Percentiles rank a stretch among this genome's conserved stretches.
These are phyloP conservation scores for Phyllosticta citriasiana DNA, from an alignment of 2,329 filamentous ascomycete species.

Conservation along the genomic window DNA sequence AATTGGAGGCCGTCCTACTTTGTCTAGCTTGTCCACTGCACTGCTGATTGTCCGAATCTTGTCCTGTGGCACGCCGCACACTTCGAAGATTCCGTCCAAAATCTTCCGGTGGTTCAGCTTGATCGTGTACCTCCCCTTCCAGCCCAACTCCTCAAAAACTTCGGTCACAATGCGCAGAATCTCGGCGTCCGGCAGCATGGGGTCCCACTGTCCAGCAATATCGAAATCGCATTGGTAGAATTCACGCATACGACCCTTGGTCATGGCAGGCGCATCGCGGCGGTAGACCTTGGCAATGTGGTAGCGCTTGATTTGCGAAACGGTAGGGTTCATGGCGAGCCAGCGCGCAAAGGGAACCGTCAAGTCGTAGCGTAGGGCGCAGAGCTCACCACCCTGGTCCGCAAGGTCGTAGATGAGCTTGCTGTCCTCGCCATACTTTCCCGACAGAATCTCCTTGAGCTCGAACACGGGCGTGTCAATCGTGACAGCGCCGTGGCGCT, in stretches of 20 bases:
- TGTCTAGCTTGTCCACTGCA: constrained; percentile 93
- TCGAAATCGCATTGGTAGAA: constrained; percentile 98
- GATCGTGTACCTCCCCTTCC: constrained; percentile 67
- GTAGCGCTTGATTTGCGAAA: constrained; percentile 83
- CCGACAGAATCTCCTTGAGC: constrained; percentile 73
- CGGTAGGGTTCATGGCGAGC: constrained; percentile 79
- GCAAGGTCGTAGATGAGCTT: constrained; percentile 86
- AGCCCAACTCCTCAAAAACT: constrained; percentile 72
- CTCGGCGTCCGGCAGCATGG: constrained; percentile 89
- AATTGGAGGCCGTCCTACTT: constrained; percentile 38
- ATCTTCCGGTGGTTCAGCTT: constrained; percentile 95
- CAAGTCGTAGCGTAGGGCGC: constrained; percentile 75
- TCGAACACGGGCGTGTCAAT: constrained; percentile 81
- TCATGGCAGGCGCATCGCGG: constrained; percentile 73
- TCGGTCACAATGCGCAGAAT: constrained; percentile 76
- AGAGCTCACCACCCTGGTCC: constrained; percentile 79
- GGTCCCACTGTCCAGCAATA: constrained; percentile 77
- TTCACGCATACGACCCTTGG: constrained; percentile 86
- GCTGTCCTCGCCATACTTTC: constrained; percentile 87
- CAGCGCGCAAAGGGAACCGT: constrained; percentile 87
- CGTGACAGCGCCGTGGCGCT: constrained; percentile 69
- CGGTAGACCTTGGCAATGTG: constrained; percentile 91
- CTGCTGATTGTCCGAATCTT: constrained; percentile 85
- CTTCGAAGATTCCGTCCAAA: constrained; percentile 82
- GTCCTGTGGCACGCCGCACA: constrained; percentile 77